Base-by-base conservation (phyloP, 2,329 filamentous ascomycete species). In the Juglanconis oblonga region DNA sequence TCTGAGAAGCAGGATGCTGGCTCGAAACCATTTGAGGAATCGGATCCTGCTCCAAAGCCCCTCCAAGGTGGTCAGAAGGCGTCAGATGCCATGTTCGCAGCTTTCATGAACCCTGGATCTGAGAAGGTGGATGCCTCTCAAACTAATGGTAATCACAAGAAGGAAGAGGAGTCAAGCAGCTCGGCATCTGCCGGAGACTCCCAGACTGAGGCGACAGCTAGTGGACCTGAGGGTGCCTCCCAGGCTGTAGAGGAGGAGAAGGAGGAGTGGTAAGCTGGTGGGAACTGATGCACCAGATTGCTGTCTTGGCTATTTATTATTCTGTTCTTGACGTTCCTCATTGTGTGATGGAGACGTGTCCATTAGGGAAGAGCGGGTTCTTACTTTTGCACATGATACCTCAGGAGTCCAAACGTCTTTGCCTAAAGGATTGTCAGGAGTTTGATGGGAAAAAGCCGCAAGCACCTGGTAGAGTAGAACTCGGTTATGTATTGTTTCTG, bases 351-450 rank as follows among this genome's bases (percentile, higher is more conserved):
- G 48, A 32, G 36, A 36, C 45, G 38, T 52, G 42, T 44, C 38
- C 45, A 29, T 31, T 58, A 52, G 55, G 58, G 58, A 63, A 58
- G 54, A 51, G 51, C 44, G 42, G 31, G 38, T 45, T 60, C 29
- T 59, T 60, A 31, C 35, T 55, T 57, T 31, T 29, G 32, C 58
- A 63, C 49, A 61, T 63, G 61, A 63, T 63, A 63, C 61, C 61
- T 63, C 50, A 42, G 58, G 54, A 63, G 50, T 56, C 48, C 40
- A 45, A 33, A 36, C 24, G 51, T 51, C 38, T 36, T 45, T 49
- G 5, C 45, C 45, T 54, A 40, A 4, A 40, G 50, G 35, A 31
- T 17, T 36, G 8, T 38, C 35, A 32, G 3, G 47, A 35, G 14
- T 55, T 49, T 48, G 45, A 47, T 17, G 35, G 33, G 52, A 35